Evolutionary conservation across 768 basidiomycete genomes (phyloP), one percentile per base, ranked within the genome.

Genomic region (Calocybe gangraenosa): DNA sequence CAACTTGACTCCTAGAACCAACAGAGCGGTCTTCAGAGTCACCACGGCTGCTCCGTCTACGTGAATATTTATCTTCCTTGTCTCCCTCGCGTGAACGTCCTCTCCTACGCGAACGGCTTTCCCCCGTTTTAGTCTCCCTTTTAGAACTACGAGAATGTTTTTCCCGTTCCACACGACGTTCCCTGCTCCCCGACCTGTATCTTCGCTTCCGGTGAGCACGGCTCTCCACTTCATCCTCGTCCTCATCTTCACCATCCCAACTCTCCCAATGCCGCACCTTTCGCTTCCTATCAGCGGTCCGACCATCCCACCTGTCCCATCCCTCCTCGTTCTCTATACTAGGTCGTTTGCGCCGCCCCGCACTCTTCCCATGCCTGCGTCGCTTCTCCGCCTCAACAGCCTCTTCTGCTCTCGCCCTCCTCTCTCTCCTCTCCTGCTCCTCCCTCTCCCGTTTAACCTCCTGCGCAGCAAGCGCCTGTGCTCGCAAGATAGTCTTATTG

Each of bases 401-500:
- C 62, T 92, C 90, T 58, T 86, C 78, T 0, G 89, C 90, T 2
- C 90, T 70, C 2, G 73, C 73, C 45, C 74, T 67, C 28, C 85
- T 66, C 53, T 87, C 84, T 37, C 57, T 69, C 47, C 78, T 68
- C 58, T 86, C 81, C 49, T 76, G 71, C 48, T 85, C 85, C n/a
- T 81, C 75, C 19, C 80, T 65, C 51, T 82, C 82, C 20, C 66
- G 67, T 47, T 87, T 84, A n/a, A 81, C 68, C 52, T 89, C 87
- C 52, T 86, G 75, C 1, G 85, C 84, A 25, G 87, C 84, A 10
- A 69, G 61, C 0, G 84, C 83, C 64, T 90, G 87, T 19, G 86
- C 76, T 44, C 78, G 77, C 17, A 90, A 62, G 37, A 99, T 71
- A 10, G 87, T 82, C 65, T 85, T 82, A 64, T 99, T 99, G 59